phyloP scores from a whole-genome alignment of 345 rosid species.

The Microcos paniculata region DNA sequence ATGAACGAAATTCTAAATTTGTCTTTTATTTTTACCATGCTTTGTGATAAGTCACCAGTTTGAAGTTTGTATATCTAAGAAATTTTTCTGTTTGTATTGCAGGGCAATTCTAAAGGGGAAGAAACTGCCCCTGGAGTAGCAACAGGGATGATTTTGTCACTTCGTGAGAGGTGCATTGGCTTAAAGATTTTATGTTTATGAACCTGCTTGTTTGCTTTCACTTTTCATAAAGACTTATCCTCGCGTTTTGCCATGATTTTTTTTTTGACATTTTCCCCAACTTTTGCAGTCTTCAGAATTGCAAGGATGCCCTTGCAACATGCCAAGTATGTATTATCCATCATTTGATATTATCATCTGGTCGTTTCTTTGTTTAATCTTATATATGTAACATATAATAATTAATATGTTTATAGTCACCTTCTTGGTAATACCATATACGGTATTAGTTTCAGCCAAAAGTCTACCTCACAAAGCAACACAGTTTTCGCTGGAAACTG shows the following conservation, averaged over 20 bases:
- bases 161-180: conserved; percentile 72
- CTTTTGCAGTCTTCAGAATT: conserved; percentile 73
- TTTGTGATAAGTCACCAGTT: background rate
- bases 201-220: background rate
- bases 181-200: background rate
- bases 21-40: background rate
- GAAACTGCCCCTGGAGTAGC: conserved; percentile 81
- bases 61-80: background rate
- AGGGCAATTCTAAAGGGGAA: conserved; percentile 65
- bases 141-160: conserved; percentile 80
- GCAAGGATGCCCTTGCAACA: conserved; percentile 67
- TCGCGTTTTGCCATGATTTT: conserved; percentile 10
- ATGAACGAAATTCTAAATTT: background rate
- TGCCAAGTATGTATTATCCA: conserved; percentile 60
- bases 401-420: background rate
- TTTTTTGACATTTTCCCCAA: background rate
- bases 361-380: background rate
- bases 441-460: background rate
- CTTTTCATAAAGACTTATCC: background rate
- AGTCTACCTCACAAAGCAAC: background rate
- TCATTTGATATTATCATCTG: background rate
- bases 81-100: conserved; percentile 12
- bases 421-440: background rate
- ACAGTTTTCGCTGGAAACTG: background rate
- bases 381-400: background rate